These are phyloP conservation scores for Vigna mungo DNA, from an alignment of 306 rosid genomes.

Conservation along the genomic window DNA sequence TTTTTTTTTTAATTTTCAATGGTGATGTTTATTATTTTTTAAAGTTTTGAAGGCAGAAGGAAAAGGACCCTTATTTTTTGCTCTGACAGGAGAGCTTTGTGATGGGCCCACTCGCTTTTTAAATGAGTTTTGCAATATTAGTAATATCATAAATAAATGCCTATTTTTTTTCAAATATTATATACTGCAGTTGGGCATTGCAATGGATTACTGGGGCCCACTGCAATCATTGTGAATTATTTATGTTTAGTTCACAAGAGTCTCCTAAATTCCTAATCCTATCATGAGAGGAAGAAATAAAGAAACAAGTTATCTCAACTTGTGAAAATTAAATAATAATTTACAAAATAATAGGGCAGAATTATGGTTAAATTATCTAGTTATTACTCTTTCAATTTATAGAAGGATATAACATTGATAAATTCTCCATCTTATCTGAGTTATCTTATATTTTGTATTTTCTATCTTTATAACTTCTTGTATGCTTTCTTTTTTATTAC, in stretches of 20 bases:
- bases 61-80: slow-evolving; percentile 33
- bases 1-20: too few species aligned
- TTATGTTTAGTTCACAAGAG: background rate
- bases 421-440: too few species aligned
- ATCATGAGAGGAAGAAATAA: too few species aligned
- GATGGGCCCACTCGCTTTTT: slow-evolving; percentile 41
- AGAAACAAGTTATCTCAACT: too few species aligned
- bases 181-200: background rate
- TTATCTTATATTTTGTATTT: too few species aligned
- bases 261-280: background rate
- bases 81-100: slow-evolving; percentile 43
- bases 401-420: too few species aligned
- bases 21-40: background rate
- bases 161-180: background rate
- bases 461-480: too few species aligned
- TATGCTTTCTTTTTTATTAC: too few species aligned
- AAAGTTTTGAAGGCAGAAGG: background rate
- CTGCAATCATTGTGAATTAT: slow-evolving; percentile 46
- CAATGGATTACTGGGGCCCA: slow-evolving; percentile 43
- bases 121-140: background rate
- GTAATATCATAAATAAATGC: background rate
- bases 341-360: too few species aligned
- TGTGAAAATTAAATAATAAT: too few species aligned
- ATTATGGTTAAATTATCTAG: too few species aligned
- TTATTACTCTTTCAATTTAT: too few species aligned